Evolutionary conservation across 768 basidiomycete genomes (phyloP).

Genomic region (Daedaleopsis nitida): DNA sequence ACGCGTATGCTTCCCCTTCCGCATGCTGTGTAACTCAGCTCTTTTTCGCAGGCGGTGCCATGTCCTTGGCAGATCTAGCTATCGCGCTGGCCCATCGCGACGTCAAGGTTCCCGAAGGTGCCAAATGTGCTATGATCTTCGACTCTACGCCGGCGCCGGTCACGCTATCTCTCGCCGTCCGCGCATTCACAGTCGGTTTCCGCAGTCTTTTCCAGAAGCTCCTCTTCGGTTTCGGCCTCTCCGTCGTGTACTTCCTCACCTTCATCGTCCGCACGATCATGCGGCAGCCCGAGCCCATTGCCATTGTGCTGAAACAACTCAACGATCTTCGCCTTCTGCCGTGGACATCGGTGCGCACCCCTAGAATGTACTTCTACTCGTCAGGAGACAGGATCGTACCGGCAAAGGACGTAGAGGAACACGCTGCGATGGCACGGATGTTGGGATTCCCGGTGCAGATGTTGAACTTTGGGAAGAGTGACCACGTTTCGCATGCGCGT

Average conservation of each 20-base stretch:
- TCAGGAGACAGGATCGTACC: slow-evolving; percentile 34
- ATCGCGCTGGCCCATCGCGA: not conserved
- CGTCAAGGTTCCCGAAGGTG: not conserved
- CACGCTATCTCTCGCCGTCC: not conserved
- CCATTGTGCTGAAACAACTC: not conserved
- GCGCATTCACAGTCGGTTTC: slow-evolving; percentile 19
- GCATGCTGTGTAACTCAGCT: not conserved
- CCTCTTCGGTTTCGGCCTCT: not conserved
- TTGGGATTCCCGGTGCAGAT: slow-evolving; percentile 29
- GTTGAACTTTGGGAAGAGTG: slow-evolving; percentile 36
- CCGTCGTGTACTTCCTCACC: not conserved
- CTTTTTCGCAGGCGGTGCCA: not conserved
- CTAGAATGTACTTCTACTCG: slow-evolving; percentile 40
- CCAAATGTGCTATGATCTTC: slow-evolving; percentile 18
- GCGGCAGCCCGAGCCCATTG: slow-evolving; percentile 3
- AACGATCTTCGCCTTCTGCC: slow-evolving; percentile 31
- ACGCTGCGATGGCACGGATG: slow-evolving; percentile 28
- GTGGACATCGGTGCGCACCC: slow-evolving; percentile 34
- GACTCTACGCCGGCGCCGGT: slow-evolving; percentile 20
- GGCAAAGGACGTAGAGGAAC: slow-evolving; percentile 28
- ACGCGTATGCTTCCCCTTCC: not conserved
- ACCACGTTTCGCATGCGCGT: slow-evolving; percentile 37
- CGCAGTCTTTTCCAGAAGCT: slow-evolving; percentile 5
- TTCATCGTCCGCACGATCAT: not conserved
- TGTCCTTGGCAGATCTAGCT: not conserved